Evolutionary conservation across 805 yeast species (phyloP), one percentile per base, ranked within the genome.

Genomic region (Saccharomycopsis fermentans): DNA sequence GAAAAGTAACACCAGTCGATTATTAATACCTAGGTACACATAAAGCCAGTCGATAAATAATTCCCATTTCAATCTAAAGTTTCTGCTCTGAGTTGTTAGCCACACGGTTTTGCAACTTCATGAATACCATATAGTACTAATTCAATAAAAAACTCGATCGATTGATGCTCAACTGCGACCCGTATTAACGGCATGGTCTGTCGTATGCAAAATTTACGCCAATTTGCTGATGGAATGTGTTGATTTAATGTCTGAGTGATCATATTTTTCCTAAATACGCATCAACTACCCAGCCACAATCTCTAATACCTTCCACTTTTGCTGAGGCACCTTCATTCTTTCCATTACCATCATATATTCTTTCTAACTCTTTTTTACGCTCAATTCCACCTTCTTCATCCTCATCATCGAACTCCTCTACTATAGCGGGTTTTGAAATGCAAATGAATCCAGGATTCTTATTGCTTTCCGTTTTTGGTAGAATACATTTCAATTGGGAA

Each of bases 271-370:
- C 50, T 21, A 43, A 24, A n/a, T 80, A 87, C 0, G 90, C 92
- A 57, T 88, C 75, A 29, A 71, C 69, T 1, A 89, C 96, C 88
- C 92, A 91, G 8, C 87, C 86, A 70, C 98, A 92, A 66, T 87
- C 96, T 69, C 94, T 75, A 60, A 75, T 74, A 64, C 80, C 88
- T 66, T 70, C 74, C 52, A 70, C 54, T 9, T 43, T 52, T 4
- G 71, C 72, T 60, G 67, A 62, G 72, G 84, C 74, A 63, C 86
- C 72, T 43, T 9, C 26, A 11, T 21, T 26, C 69, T 72, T 69
- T 60, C 72, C 75, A 66, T 80, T 73, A 71, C 82, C 71, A 66
- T 77, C 72, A 62, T 74, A 66, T 63, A 76, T 56, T 6, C 60
- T 60, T 29, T 67, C 69, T 8, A 74, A 52, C 6, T 63, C 72